A percentile compares a stretch with the other conserved stretches of the same genome.
Evolutionary conservation across 2,329 filamentous ascomycete species (phyloP).

Genomic region (Penicillium decumbens): DNA sequence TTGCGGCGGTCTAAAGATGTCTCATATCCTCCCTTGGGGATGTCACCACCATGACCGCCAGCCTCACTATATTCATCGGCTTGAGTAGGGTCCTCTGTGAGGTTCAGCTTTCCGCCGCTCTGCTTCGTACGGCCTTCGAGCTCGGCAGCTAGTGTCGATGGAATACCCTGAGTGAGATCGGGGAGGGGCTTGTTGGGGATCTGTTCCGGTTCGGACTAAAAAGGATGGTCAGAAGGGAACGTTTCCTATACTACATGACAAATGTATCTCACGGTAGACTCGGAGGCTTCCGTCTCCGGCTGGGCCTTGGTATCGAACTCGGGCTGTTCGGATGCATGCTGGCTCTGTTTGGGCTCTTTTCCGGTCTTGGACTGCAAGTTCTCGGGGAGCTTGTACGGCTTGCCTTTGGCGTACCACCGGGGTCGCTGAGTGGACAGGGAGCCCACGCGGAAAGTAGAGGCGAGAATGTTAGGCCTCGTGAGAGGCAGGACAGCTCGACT

Average conservation of each 20-base stretch:
- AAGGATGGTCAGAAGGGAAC: conserved; percentile 6
- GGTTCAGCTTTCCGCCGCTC: conserved; percentile 41
- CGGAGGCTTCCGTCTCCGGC: conserved; percentile 27
- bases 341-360: conserved; percentile 20
- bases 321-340: conserved; percentile 34
- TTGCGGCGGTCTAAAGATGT: conserved; percentile 84
- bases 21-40: conserved; percentile 76
- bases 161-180: conserved; percentile 90
- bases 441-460: conserved; percentile 34
- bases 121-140: conserved; percentile 47
- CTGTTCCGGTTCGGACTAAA: conserved; percentile 35
- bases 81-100: conserved; percentile 50
- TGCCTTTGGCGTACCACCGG: conserved; percentile 40
- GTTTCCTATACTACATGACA: not conserved
- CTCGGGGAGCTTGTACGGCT: conserved; percentile 33
- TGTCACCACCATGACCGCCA: conserved; percentile 50
- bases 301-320: conserved; percentile 37
- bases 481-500: conserved; percentile 45
- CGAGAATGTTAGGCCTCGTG: conserved; percentile 39
- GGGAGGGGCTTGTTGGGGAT: conserved; percentile 65
- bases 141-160: conserved; percentile 81
- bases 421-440: conserved; percentile 31
- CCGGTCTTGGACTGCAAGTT: conserved; percentile 26
- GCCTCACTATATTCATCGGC: conserved; percentile 45
- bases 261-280: conserved; percentile 25